These are phyloP conservation scores for Cladophialophora psammophila DNA, from an alignment of 2,329 filamentous ascomycete species.

Conservation along the genomic window DNA sequence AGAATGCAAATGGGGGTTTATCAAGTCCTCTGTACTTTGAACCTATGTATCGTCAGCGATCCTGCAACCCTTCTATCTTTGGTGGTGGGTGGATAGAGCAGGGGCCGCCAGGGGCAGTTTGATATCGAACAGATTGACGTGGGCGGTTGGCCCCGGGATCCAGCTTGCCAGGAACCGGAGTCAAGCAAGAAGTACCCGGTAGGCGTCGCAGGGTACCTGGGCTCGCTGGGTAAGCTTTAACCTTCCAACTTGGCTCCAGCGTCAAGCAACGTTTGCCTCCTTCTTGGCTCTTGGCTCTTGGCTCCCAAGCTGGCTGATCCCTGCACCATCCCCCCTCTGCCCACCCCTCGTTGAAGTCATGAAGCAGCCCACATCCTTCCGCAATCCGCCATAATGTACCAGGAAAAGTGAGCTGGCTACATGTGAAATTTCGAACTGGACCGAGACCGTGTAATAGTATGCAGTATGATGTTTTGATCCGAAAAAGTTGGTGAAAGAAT, in stretches of 20 bases:
- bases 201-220: neutral
- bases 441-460: neutral
- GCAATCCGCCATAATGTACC: neutral
- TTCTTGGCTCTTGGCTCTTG: neutral
- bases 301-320: neutral
- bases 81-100: neutral
- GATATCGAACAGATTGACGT: slow-evolving; percentile 7
- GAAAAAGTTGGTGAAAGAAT: neutral
- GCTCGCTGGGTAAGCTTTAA: slow-evolving; percentile 9
- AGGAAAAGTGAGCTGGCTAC: neutral
- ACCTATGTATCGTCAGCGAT: neutral
- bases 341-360: neutral
- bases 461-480: neutral
- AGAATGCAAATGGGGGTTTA: slow-evolving; percentile 42
- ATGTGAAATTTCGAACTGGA: neutral
- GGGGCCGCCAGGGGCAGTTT: neutral
- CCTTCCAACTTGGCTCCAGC: slow-evolving; percentile 16
- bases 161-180: slow-evolving; percentile 11
- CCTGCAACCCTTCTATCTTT: slow-evolving; percentile 9
- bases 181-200: neutral
- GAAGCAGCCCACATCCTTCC: slow-evolving; percentile 1
- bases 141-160: neutral
- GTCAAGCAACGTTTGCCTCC: slow-evolving; percentile 2
- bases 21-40: neutral
- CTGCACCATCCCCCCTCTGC: too few relatives aligned